Conservation (phyloP, 1,139 yeast genomes). For the Blastobotrys persicus region DNA sequence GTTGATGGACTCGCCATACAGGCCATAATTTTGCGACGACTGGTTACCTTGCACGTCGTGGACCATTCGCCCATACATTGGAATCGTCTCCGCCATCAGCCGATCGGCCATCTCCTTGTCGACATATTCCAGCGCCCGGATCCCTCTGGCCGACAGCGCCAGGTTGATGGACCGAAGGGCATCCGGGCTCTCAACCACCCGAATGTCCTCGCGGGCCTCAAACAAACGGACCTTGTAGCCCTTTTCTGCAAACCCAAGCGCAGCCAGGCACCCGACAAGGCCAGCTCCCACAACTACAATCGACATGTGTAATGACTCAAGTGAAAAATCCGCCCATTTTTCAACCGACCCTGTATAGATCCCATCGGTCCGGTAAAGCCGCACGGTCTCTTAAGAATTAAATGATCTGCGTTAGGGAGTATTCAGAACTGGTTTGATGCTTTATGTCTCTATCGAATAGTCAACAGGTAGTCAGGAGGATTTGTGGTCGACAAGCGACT, state of each 20-base stretch:
- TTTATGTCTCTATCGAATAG: too few species aligned
- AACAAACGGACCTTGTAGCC: constrained; percentile 74
- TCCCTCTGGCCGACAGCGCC: constrained; percentile 84
- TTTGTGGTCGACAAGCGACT: too few species aligned
- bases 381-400: too few species aligned
- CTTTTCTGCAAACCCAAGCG: constrained; percentile 67
- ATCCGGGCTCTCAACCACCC: constrained; percentile 23
- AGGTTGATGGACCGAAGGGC: constrained; percentile 64
- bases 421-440: too few species aligned
- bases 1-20: constrained; percentile 81
- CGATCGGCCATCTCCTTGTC: constrained; percentile 57
- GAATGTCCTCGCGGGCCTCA: constrained; percentile 52
- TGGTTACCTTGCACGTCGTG: constrained; percentile 66
- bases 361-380: neutral
- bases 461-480: too few species aligned
- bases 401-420: too few species aligned
- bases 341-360: neutral
- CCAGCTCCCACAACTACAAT: constrained; percentile 59
- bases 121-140: constrained; percentile 61
- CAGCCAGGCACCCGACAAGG: constrained; percentile 83
- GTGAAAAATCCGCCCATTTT: neutral
- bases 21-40: constrained; percentile 71
- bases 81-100: constrained; percentile 62
- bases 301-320: neutral
- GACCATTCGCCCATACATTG: constrained; percentile 89